Percentiles rank a stretch among this genome's conserved stretches.
Evolutionary conservation across 345 rosid species (phyloP).

Genomic region (Ricinus communis): DNA sequence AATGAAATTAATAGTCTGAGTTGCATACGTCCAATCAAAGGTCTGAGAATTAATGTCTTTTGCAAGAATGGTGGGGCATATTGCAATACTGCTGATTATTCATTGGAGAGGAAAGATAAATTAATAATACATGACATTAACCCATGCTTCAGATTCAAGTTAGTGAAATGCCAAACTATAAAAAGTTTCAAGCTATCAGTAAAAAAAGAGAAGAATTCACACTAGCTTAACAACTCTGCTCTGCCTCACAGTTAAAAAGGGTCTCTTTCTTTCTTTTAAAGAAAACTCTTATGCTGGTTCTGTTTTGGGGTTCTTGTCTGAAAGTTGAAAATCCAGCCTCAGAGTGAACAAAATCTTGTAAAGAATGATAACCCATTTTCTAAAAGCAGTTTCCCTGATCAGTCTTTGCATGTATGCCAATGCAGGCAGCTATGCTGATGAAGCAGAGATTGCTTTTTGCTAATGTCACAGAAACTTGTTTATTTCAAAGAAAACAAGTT

Average conservation of each 20-base stretch:
- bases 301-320: no score
- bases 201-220: no score
- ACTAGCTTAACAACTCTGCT: no score
- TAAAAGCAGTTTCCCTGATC: no score
- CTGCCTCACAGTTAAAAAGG: no score
- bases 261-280: no score
- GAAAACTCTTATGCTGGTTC: no score
- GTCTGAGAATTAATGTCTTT: slow-evolving; percentile 40
- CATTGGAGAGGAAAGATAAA: no score
- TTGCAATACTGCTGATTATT: slow-evolving; percentile 8
- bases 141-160: slow-evolving; percentile 34
- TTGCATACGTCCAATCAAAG: slow-evolving; percentile 39
- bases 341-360: no score
- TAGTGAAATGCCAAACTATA: neutral
- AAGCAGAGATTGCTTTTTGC: neutral
- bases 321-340: no score
- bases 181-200: neutral
- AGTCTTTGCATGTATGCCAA: neutral
- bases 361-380: no score
- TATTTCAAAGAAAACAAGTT: slow-evolving; percentile 13
- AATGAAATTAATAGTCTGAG: slow-evolving; percentile 25
- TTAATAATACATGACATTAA: slow-evolving; percentile 7
- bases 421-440: neutral
- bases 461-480: slow-evolving; percentile 14
- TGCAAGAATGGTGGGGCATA: slow-evolving; percentile 42